Evolutionary conservation across 2,329 filamentous ascomycete genomes (phyloP), one percentile per base, ranked within the genome.

Genomic region (Curvularia eragrostidis): DNA sequence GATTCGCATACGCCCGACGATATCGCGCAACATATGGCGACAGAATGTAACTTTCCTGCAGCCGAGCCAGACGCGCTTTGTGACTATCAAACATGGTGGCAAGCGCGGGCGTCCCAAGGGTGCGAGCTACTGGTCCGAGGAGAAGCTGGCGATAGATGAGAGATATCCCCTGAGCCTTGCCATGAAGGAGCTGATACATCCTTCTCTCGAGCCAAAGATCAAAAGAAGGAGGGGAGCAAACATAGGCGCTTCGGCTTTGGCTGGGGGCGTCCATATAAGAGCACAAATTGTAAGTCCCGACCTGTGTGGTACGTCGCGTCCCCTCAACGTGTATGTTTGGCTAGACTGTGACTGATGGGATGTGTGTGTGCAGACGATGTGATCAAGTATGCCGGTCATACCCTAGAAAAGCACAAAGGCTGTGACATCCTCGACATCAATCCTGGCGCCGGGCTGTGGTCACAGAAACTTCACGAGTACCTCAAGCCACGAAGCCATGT

Each of bases 361-460:
- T 24, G 42, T 21, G 43, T 24, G 42, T 21, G 43, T 39, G 39
- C 54, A 88, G 90, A 92, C 70, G 88, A 94, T 66, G 79, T 90
- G 13, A 67, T 96, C 44, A 73, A 85, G 6, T 91, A 91, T 59
- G 78, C 96, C n/a, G 86, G 84, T 2, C 83, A 85, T 1, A 87
- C 87, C 2, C 83, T 98, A 18, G 79, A 86, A 32, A 84, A 86
- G 43, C 89, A 95, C 75, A 80, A 82, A 48, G 91, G 91, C 52
- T 93, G 93, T 77, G 93, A 96, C 68, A 84, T 98, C 43, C 81
- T 99, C 67, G 94, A 98, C 72, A 80, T 97, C 54, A 91, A 93
- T 74, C 94, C 94, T 0, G 93, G 93, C 13, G 80, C 80, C 1
- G 91, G 93, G 8, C 52, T 96, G 2, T 95, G 90, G 86, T 96